Evolutionary conservation across 2,329 filamentous ascomycete species (phyloP), one percentile per base, ranked within the genome.

Genomic region (Diaporthe humulicola): DNA sequence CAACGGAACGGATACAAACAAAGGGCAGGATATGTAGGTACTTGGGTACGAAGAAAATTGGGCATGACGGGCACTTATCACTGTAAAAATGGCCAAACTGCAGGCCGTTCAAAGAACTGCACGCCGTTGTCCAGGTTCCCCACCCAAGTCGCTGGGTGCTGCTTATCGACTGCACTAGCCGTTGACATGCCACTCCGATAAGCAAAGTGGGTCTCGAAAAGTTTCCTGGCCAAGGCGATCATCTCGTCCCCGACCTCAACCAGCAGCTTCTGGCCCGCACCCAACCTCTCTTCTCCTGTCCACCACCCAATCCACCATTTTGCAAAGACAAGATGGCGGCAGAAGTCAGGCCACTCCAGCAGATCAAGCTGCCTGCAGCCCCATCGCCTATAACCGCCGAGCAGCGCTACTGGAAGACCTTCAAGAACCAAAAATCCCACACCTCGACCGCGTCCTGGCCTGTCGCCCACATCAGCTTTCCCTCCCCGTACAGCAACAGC

Each of bases 361-460:
- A 93, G 83, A 87, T 97, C 81, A 97, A 95, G 88, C 90, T 97
- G 81, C 92, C 96, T 74, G 90, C 94, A 77, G 94, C 95, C 69
- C 95, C 95, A 74, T 93, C 93, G 54, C 93, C 95, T 71, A 86
- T 96, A 64, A 98, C 96, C 8, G 93, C 96, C 42, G 97, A 99
- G 87, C 96, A 98, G 86, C 91, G 93, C 78, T 98, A 98, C 88
- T 99, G 97, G 97, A 94, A 93, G 82, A 93, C 94, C 17, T 99
- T 99, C 88, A 95, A 95, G 86, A 97, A 96, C 79, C 94, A 96
- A 78, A 91, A 98, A 74, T 92, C 96, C 76, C 92, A 98, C 76
- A 94, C 97, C 60, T 98, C 96, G 77, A 95, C 96, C 77, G 95
- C 97, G 77, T 94, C 95, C 82, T 95, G 94, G 83, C 94, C 95